Conservation (phyloP, 2,329 filamentous ascomycete species). For the Ceratocystis harringtonii region DNA sequence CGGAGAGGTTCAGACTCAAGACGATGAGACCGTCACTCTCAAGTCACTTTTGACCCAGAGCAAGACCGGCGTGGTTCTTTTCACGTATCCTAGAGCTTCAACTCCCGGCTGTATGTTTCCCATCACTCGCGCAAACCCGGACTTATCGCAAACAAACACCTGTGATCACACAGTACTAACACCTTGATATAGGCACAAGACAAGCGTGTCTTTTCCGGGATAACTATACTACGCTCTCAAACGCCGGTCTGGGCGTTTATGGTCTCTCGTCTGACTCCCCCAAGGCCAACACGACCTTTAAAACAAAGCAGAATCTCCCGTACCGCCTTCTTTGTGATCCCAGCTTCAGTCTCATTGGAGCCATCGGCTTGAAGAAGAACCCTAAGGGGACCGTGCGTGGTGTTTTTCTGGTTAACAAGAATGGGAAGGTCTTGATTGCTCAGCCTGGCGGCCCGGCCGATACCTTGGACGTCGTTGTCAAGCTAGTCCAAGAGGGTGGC, state of each 20-base stretch:
- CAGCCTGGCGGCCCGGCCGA: constrained; percentile 53
- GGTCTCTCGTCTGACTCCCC: constrained; percentile 77
- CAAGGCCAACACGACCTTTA: constrained; percentile 86
- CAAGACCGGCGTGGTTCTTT: constrained; percentile 73
- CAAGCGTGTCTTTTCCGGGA: constrained; percentile 93
- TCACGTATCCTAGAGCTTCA: constrained; percentile 90
- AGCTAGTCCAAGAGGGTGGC: constrained; percentile 41
- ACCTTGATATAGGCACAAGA: constrained; percentile 54
- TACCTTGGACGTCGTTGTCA: constrained; percentile 63
- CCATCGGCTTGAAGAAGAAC: constrained; percentile 78
- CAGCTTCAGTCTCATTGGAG: constrained; percentile 55
- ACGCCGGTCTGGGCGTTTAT: constrained; percentile 71
- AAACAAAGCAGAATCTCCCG: constrained; percentile 75
- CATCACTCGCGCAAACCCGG: background rate
- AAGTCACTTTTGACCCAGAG: constrained; percentile 70
- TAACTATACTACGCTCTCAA: constrained; percentile 58
- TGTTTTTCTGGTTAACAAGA: constrained; percentile 74
- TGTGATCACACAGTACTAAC: constrained; percentile 5
- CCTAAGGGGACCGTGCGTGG: constrained; percentile 70
- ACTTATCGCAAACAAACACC: background rate
- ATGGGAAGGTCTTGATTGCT: constrained; percentile 61
- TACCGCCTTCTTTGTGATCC: constrained; percentile 83
- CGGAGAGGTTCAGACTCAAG: constrained; percentile 68
- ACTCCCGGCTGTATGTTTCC: constrained; percentile 73
- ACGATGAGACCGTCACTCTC: constrained; percentile 65